Evolutionary conservation across 1,139 yeast genomes (phyloP).

Genomic region (Scheffersomyces lignicola): DNA sequence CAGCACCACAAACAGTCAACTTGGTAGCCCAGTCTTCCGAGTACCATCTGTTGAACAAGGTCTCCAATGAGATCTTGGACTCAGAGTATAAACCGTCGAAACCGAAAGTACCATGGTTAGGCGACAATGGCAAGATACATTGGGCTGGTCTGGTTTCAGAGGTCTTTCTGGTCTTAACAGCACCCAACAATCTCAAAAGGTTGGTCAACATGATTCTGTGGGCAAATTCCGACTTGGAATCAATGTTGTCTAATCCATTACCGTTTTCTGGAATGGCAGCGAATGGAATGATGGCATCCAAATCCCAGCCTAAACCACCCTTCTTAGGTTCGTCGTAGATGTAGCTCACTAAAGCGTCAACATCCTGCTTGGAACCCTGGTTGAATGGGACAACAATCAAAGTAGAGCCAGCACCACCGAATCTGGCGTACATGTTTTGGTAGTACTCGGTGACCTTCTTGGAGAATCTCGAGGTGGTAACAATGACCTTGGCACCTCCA

Average conservation of each 20-base stretch:
- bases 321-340: conserved; percentile 79
- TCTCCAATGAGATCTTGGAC: conserved; percentile 92
- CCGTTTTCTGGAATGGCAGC: conserved; percentile 99
- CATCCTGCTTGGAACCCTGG: conserved; percentile 96
- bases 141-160: conserved; percentile 98
- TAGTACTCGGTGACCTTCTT: conserved; percentile 93
- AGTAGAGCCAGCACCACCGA: conserved; percentile 89
- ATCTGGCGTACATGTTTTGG: conserved; percentile 89
- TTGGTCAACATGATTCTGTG: conserved; percentile 98
- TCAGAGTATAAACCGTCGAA: conserved; percentile 97
- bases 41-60: conserved; percentile 97
- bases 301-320: conserved; percentile 97
- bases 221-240: conserved; percentile 94
- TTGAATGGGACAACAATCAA: conserved; percentile 96
- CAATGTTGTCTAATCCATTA: conserved; percentile 88
- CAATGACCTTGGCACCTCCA: conserved; percentile 98
- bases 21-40: conserved; percentile 96
- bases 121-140: conserved; percentile 92
- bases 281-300: conserved; percentile 93
- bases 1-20: conserved; percentile 95
- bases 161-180: conserved; percentile 80
- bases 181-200: conserved; percentile 87
- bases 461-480: conserved; percentile 94
- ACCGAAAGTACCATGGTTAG: conserved; percentile 98
- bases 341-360: conserved; percentile 78